Base-by-base conservation (phyloP, 768 basidiomycete genomes). In the Cystobasidium tubakii region DNA sequence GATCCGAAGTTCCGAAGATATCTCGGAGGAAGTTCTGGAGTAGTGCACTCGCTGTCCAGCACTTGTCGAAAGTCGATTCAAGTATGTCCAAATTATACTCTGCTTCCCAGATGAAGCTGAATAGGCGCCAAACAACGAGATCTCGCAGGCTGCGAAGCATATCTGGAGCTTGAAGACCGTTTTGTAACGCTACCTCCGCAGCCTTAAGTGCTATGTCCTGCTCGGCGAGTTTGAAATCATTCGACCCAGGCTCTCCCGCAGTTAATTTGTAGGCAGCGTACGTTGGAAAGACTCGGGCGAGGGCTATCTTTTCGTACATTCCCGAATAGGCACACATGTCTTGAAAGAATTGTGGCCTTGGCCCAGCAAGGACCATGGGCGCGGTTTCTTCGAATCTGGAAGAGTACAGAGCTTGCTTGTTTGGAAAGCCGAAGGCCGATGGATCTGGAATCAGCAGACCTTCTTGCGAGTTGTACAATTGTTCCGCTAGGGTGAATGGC, bases 361-460 rank as follows among this genome's bases (percentile, higher is more conserved):
- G 46, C 7, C 50, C 65, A 29, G 62, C 62, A 4, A 69, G 54
- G 75, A 89, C 86, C 3, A 86, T 84, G 0, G 90, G 88, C 0
- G 88, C 87, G 73, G 90, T 88, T 9, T 85, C 82, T 23, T 81
- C 83, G 75, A 95, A 88, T 0, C 87, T 86, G 1, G 87, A 85
- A 74, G 86, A 83, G 0, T 89, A 89, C 74, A 86, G 89, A 69
- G 88, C 86, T 73, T 84, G 86, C 66, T 86, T 85, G 77, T 87
- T 87, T 19, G 81, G 77, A 80, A 88, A 96, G 0, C 95, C 95
- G 29, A 95, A 85, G 2, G 94, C 82, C 63, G 50, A 31, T 34
- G 84, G 84, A 34, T 87, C 87, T 1, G 90, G 88, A 9, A 95
- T 83, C 10, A 82, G 80, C 10, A 84, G 82, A 73, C 88, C 83